Evolutionary conservation across 371 early-diverging fungal species (phyloP), one percentile per base, ranked within the genome.

Genomic region (Smittium culicis): DNA sequence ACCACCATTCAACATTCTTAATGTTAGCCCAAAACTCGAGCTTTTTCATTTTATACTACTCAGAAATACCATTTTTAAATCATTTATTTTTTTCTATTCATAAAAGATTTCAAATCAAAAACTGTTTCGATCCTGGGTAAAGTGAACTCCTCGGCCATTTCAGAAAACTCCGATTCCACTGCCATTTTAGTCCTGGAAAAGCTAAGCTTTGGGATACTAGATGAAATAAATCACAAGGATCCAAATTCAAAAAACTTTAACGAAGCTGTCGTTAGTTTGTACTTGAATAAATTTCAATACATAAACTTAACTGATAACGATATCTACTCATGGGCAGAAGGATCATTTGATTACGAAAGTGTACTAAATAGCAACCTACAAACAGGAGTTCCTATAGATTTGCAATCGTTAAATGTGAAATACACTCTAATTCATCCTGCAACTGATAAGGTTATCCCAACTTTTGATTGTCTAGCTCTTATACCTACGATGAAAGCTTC

Each of bases 301-400:
- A 45, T 5, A 5, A 45, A 20, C 45, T 45, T 45, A 20, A 45
- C 45, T 45, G 45, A 69, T 24, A 75, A 75, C 35, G 75, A 75
- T 34, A 64, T 75, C 11, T 75, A 75, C 34, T 66, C 74, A 28
- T 75, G 74, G 75, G 74, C 75, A 8, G 67, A 68, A 3, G 74
- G 75, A 17, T 34, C 57, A 1, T 31, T 69, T 16, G 11, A 30
- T 60, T 33, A 11, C 60, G 55, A 55, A 27, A 27, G n/a, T 55
- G 24, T 27, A 24, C 28, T 32, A 35, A 59, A 17, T 31, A 24
- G 24, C 25, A 34, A 25, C 34, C 66, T 73, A 35, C 45, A 45
- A 45, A 45, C 5, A 5, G 11, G 11, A 45, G 45, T 45, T 11
- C 11, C 5, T 11, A 45, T 11, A 20, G 20, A 45, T 11, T 45